These are phyloP conservation scores for Malus hybrid DNA, from an alignment of 331 rosid species.

Conservation along the genomic window DNA sequence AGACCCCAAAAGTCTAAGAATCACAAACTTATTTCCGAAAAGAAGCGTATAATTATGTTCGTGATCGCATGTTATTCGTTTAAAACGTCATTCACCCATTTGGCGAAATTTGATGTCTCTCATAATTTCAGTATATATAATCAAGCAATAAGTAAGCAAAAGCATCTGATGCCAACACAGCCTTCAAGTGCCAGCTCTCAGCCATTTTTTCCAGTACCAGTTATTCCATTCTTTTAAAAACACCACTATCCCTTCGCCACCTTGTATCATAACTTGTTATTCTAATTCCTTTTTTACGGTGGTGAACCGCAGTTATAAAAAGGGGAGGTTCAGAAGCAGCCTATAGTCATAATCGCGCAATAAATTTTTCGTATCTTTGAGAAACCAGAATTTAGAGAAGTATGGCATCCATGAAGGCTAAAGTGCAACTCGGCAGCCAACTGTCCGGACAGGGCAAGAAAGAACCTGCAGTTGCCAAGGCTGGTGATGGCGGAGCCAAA, in stretches of 20 bases:
- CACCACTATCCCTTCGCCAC: slow-evolving; percentile 2
- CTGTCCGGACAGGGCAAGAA: slow-evolving; percentile 63
- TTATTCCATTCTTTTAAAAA: slow-evolving; percentile 15
- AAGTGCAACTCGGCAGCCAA: slow-evolving; percentile 43
- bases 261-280: slow-evolving; percentile 13
- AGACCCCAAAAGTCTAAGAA: neutral
- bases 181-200: neutral
- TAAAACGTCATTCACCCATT: neutral
- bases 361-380: neutral
- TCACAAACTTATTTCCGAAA: neutral
- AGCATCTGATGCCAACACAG: slow-evolving; percentile 5
- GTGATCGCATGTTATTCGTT: neutral
- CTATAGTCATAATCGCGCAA: neutral
- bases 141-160: neutral
- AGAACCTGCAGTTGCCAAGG: slow-evolving; percentile 42
- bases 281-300: slow-evolving; percentile 20
- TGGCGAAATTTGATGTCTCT: neutral
- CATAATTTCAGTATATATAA: neutral
- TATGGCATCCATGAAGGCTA: slow-evolving; percentile 65
- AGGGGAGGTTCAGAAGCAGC: neutral
- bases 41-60: neutral
- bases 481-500: slow-evolving; percentile 33
- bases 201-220: neutral
- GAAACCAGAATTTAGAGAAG: neutral
- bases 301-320: slow-evolving; percentile 17